Evolutionary conservation across 106 monocot species (phyloP).

Genomic region (Allium fistulosum): DNA sequence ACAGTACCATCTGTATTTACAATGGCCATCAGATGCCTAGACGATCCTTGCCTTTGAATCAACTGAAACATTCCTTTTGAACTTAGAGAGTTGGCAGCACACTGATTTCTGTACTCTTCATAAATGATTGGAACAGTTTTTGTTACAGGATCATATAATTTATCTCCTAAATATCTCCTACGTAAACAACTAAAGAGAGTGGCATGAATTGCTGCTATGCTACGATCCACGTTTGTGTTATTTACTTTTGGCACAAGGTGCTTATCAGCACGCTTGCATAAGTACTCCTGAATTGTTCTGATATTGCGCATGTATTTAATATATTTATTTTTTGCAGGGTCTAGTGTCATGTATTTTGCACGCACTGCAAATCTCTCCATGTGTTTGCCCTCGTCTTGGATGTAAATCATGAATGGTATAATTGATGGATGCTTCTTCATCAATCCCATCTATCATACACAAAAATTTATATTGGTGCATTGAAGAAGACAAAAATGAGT

Average conservation of each 20-base stretch:
- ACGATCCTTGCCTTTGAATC: constrained; percentile 54
- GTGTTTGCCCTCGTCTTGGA: constrained; percentile 59
- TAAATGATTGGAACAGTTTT: constrained; percentile 43
- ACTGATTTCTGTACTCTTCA: constrained; percentile 63
- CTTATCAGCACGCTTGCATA: constrained; percentile 64
- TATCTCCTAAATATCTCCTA: constrained; percentile 35
- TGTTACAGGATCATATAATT: constrained; percentile 41
- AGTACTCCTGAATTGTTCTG: constrained; percentile 61
- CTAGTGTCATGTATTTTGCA: constrained; percentile 69
- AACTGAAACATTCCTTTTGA: constrained; percentile 65
- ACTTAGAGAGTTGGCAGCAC: constrained; percentile 47
- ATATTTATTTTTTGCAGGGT: constrained; percentile 67
- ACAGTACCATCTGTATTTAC: constrained; percentile 59
- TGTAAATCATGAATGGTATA: constrained; percentile 63
- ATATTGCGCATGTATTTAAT: constrained; percentile 64
- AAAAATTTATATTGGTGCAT: neutral
- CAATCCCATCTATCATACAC: constrained; percentile 45
- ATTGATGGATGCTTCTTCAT: constrained; percentile 80
- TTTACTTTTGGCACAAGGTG: constrained; percentile 66
- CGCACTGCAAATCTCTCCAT: constrained; percentile 71
- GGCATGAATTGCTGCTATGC: constrained; percentile 63
- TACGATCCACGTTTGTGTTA: constrained; percentile 31
- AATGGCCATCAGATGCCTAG: constrained; percentile 49
- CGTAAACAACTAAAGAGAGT: constrained; percentile 65
- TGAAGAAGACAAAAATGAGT: neutral